phyloP scores from a whole-genome alignment of 495 filamentous ascomycete genomes.

The Penicillium malachiteum region DNA sequence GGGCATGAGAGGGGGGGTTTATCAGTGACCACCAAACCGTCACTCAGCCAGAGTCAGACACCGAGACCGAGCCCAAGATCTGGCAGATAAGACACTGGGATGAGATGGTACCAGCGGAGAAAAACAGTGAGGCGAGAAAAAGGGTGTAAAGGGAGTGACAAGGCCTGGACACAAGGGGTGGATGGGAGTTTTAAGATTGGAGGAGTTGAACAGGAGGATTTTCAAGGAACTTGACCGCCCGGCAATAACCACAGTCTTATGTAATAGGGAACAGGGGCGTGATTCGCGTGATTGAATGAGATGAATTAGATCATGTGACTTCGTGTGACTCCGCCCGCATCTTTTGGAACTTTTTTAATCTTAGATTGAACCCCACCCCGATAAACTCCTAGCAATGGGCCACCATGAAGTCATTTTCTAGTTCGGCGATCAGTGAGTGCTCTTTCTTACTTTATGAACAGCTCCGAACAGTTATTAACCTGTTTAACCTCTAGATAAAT shows the following conservation, averaged over 20 bases:
- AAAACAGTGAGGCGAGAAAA: constrained; percentile 3
- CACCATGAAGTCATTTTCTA: constrained; percentile 55
- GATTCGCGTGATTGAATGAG: too few species aligned
- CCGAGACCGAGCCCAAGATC: constrained; percentile 32
- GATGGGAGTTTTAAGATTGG: constrained; percentile 23
- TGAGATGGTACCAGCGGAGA: neutral
- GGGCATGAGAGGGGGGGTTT: constrained; percentile 33
- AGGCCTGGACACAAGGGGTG: constrained; percentile 19
- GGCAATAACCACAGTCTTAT: neutral
- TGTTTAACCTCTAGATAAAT: constrained; percentile 43
- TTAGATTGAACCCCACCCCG: constrained; percentile 8
- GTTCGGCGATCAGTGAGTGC: constrained; percentile 56
- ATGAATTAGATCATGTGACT: neutral
- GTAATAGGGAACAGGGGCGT: neutral
- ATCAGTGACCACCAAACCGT: constrained; percentile 42
- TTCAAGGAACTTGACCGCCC: constrained; percentile 36
- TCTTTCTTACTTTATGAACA: neutral
- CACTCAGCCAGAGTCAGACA: constrained; percentile 35
- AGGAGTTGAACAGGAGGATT: constrained; percentile 43
- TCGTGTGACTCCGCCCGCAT: constrained; percentile 8
- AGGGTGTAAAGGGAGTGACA: constrained; percentile 6
- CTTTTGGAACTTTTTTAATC: constrained; percentile 20
- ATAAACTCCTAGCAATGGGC: constrained; percentile 20
- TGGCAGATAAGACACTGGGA: constrained; percentile 15
- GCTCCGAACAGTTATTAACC: neutral